Percentiles rank a stretch among this genome's conserved stretches.
Evolutionary conservation across 148 eudicot genomes (phyloP).

Genomic region (Pharnaceum exiguum): DNA sequence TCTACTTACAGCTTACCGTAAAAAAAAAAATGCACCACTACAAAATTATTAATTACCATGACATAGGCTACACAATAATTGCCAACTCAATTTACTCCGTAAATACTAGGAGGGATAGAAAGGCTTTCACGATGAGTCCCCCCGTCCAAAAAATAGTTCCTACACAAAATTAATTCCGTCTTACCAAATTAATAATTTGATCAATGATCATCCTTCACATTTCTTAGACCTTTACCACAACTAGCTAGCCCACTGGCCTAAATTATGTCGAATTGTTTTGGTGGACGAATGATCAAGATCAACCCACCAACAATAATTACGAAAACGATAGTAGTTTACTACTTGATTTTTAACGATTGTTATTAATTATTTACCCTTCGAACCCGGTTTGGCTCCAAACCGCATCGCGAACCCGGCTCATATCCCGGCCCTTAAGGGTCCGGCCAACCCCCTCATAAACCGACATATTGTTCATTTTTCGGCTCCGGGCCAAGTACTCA

Average conservation of each 20-base stretch:
- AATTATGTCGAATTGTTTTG: too few species aligned
- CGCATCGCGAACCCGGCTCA: conserved; percentile 89
- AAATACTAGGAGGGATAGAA: too few species aligned
- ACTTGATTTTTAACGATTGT: neutral
- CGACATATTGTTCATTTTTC: conserved; percentile 53
- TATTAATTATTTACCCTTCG: conserved; percentile 45
- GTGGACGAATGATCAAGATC: too few species aligned
- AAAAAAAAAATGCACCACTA: too few species aligned
- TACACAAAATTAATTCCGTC: neutral
- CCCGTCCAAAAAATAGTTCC: conserved; percentile 12
- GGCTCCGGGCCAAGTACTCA: conserved; percentile 69
- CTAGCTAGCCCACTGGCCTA: too few species aligned
- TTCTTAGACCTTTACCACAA: too few species aligned
- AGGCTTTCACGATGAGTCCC: conserved; percentile 5
- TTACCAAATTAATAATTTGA: neutral
- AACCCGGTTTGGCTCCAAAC: conserved; percentile 97
- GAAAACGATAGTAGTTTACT: neutral
- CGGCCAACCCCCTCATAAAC: conserved; percentile 91
- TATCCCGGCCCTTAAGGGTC: conserved; percentile 86
- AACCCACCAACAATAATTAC: too few species aligned
- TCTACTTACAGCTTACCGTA: too few species aligned
- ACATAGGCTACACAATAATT: too few species aligned
- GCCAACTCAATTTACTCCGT: too few species aligned
- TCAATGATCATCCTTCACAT: too few species aligned
- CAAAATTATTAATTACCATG: too few species aligned